Evolutionary conservation across 2,329 filamentous ascomycete species (phyloP).

Genomic region (Harringtonia lauricola): DNA sequence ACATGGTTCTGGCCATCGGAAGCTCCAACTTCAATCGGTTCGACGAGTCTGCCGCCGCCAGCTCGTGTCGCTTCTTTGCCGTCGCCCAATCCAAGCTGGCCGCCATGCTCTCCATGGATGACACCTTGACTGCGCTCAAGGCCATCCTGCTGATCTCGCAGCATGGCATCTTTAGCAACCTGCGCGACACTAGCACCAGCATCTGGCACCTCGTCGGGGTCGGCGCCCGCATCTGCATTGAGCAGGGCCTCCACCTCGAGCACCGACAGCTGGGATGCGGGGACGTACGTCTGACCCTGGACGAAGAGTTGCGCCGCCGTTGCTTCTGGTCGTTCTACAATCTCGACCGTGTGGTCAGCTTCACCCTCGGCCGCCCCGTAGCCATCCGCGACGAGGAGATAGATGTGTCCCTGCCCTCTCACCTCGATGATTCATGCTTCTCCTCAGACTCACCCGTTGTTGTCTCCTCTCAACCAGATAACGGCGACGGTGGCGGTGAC

Average conservation of each 20-base stretch:
- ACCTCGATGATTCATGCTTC: conserved; percentile 6
- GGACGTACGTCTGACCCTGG: not conserved
- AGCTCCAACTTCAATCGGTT: conserved; percentile 5
- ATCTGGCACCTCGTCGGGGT: conserved; percentile 7
- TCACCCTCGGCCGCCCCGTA: conserved; percentile 5
- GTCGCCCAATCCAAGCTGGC: conserved; percentile 1
- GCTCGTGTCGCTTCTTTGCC: conserved; percentile 1
- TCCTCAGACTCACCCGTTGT: not conserved
- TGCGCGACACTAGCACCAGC: conserved; percentile 6
- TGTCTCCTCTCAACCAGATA: too few species aligned
- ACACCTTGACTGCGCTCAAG: not conserved
- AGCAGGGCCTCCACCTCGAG: conserved; percentile 8
- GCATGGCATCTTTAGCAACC: conserved; percentile 6
- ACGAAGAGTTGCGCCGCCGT: conserved; percentile 5
- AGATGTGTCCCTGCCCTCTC: conserved; percentile 5
- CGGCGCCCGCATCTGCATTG: conserved; percentile 6
- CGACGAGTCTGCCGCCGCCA: not conserved
- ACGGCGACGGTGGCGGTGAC: too few species aligned
- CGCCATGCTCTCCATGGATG: not conserved
- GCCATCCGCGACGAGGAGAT: conserved; percentile 9
- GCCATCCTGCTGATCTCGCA: conserved; percentile 7
- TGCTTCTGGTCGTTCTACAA: conserved; percentile 10
- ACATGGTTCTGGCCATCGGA: conserved; percentile 9
- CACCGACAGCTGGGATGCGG: not conserved
- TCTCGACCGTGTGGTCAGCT: conserved; percentile 6